Evolutionary conservation across 768 basidiomycete genomes (phyloP).

Genomic region (Xerocomellus amylosporus): DNA sequence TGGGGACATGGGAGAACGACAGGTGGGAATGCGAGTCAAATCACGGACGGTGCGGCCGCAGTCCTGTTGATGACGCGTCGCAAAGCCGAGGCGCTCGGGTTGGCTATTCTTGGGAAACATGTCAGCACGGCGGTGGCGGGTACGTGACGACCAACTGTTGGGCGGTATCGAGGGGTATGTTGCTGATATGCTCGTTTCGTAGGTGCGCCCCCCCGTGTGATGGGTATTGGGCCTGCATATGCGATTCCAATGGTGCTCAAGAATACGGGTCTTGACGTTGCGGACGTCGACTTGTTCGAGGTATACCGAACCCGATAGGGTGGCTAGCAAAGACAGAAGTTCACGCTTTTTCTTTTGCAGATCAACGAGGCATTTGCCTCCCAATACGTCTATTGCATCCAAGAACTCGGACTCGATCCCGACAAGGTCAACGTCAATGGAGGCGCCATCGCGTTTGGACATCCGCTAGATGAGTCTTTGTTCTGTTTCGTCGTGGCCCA

Average conservation of each 20-base stretch:
- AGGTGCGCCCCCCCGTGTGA: conserved; percentile 77
- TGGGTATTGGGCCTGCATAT: conserved; percentile 83
- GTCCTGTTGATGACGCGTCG: conserved; percentile 76
- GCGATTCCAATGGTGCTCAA: conserved; percentile 81
- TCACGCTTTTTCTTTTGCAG: conserved; percentile 33
- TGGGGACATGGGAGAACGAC: conserved; percentile 75
- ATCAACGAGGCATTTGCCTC: conserved; percentile 93
- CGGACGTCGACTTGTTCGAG: conserved; percentile 81
- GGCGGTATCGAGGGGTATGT: not conserved
- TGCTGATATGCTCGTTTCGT: not conserved
- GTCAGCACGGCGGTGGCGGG: conserved; percentile 71
- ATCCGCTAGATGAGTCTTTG: conserved; percentile 68
- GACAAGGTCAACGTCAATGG: conserved; percentile 85
- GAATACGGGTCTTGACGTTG: conserved; percentile 58
- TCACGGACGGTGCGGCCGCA: conserved; percentile 82
- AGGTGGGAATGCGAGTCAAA: conserved; percentile 83
- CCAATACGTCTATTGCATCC: conserved; percentile 72
- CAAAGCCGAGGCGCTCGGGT: conserved; percentile 73
- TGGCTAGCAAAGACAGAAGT: not conserved
- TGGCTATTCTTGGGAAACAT: conserved; percentile 75
- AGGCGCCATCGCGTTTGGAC: conserved; percentile 85
- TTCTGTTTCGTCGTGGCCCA: not conserved
- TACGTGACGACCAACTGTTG: conserved; percentile 20
- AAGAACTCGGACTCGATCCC: conserved; percentile 58
- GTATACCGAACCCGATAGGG: conserved; percentile 31